Base-by-base conservation (phyloP, 805 yeast species). In the Nakazawaea molendinolei region DNA sequence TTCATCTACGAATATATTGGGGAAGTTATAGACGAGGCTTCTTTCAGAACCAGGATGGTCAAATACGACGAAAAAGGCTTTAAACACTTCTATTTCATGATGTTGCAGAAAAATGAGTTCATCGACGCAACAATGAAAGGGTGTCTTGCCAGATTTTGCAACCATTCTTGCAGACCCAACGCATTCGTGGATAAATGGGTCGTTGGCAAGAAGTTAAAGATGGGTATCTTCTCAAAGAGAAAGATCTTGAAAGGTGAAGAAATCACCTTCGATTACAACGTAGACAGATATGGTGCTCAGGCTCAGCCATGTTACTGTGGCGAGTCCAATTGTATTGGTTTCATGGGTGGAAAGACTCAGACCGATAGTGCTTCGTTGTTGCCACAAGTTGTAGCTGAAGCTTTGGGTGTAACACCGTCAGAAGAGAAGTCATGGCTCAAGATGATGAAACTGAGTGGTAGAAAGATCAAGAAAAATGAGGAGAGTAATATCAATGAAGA, bases 171-270 rank as follows among this genome's bases (percentile, higher is more conserved):
- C 58, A 79, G 75, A 50, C 98, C 98, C 9, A 92, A 92, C 56
- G 90, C 95, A 16, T 86, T 74, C 49, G 95, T 90, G 28, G 96
- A 90, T 57, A 90, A 90, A 63, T 90, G 98, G 98, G 92, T 89
- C 13, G 97, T 90, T 10, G 87, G 87, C 20, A 85, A 83, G 41
- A 82, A 86, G 53, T 67, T 86, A 39, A 71, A 86, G 45, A 92
- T 92, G 97, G 98, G 97, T 20, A 83, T 90, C 17, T 92, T 90
- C 55, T 85, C 97, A 34, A 83, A 83, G 47, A 66, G 95, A 44
- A 58, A 67, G 19, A 86, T 90, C 35, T 30, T 45, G 6, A 56
- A 58, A 41, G 96, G 95, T 37, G 97, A 92, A 57, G 98, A 90
- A 55, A 76, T 90, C 46, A 86, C 97, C 1, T 83, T 83, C 56